These are phyloP conservation scores for Auriculariales sp. DNA, from an alignment of 768 basidiomycete species.

Conservation along the genomic window DNA sequence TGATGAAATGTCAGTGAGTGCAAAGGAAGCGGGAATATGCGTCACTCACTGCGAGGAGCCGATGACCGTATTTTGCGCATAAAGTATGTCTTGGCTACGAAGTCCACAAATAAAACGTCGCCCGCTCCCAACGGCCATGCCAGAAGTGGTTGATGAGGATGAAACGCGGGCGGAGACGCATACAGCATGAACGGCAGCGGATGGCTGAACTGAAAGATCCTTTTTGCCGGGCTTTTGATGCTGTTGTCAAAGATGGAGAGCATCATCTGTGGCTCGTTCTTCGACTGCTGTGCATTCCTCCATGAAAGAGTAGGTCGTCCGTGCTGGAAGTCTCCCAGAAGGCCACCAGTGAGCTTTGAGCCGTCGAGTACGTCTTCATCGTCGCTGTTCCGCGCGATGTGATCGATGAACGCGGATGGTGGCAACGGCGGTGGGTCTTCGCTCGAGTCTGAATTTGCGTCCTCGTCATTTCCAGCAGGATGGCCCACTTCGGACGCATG, in stretches of 20 bases:
- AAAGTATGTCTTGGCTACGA: constrained; percentile 15
- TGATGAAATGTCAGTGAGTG: constrained; percentile 1
- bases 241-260: constrained; percentile 8
- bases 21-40: neutral
- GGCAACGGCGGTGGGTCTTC: neutral
- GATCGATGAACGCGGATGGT: neutral
- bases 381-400: too few relatives aligned
- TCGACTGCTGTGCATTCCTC: neutral
- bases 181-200: constrained; percentile 12
- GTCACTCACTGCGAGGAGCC: constrained; percentile 12
- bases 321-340: too few relatives aligned
- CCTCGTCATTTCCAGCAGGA: constrained; percentile 5
- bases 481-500: too few relatives aligned
- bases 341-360: too few relatives aligned
- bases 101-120: constrained; percentile 16
- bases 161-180: constrained; percentile 15
- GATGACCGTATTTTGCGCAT: constrained; percentile 15
- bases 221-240: neutral
- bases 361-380: too few relatives aligned
- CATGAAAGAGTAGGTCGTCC: neutral
- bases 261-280: neutral
- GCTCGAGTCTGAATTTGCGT: constrained; percentile 2
- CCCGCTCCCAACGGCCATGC: constrained; percentile 18
- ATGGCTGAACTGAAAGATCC: constrained; percentile 9
- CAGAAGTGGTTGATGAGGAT: constrained; percentile 13